Base-by-base conservation (phyloP, 768 basidiomycete genomes). In the Daedaleopsis sinensis region DNA sequence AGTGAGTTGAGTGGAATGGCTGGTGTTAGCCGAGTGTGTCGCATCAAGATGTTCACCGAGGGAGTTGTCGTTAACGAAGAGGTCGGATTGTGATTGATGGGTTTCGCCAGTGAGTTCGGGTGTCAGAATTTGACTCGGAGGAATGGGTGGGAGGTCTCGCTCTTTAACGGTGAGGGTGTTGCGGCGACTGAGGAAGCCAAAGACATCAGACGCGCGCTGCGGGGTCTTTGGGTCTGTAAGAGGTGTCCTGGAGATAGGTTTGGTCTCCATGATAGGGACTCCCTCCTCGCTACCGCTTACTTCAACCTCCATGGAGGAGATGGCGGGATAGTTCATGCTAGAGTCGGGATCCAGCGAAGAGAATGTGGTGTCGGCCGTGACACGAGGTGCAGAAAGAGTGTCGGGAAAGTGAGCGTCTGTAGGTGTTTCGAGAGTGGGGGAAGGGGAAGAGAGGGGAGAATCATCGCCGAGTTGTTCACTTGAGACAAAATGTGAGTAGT, bases 241-340 rank as follows among this genome's bases (percentile, higher is more conserved):
- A 3, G 8, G 52, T 5, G 39, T n/a, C 32, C 44, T 27, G 3
- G 54, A n/a, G 44, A 46, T 15, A 4, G 24, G 24, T 5, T 4
- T 12, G 15, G n/a, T 18, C 37, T 59, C 62, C 9, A 59, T 19
- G 1, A 36, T 19, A n/a, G 54, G 58, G 21, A 60, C 27, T 27
- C 68, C 59, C 5, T 70, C 64, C 23, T 77, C 73, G 13, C 74
- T 75, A 21, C 78, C 74, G 70, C 89, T 90, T 53, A 85, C 77
- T 68, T 91, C 90, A 4, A 92, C 91, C 60, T 89, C 86, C 76
- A 92, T 80, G 0, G 91, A 93, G 6, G 88, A 89, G 48, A 91
- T 86, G 21, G 79, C 79, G 5, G 82, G 81, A 67, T 64, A 67
- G 49, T 76, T 77, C 19, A 61, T 55, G 32, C 72, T 59, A 64